Evolutionary conservation across 805 yeast species (phyloP), one percentile per base, ranked within the genome.

Genomic region (Schizosaccharomyces octosporus): DNA sequence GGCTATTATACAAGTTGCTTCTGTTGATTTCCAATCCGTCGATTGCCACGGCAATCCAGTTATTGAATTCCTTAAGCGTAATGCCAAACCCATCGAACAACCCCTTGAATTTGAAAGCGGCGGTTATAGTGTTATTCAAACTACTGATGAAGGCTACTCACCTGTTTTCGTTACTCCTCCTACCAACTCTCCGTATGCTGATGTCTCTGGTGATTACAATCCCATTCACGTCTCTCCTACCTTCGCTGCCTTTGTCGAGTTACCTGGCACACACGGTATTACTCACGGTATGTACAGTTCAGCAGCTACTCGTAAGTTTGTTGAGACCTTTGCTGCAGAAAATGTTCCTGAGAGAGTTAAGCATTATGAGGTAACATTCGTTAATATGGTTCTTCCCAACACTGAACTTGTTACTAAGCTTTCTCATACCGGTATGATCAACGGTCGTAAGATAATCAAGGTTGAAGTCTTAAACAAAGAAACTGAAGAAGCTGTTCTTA

Each of bases 231-330:
- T 94, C 64, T 85, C 95, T 43, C 84, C 95, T 71, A 93, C 87
- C 61, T 93, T 93, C 74, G 89, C 98, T 62, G 79, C 82, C 64
- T 93, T 93, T 71, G 97, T 95, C 57, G 82, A 82, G 69, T 78
- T 93, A 70, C 96, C 96, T 63, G 98, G 98, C 66, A 93, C 97
- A 48, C 29, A 57, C 21, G 60, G 60, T 17, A 93, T 93, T 69
- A 93, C 98, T 45, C 98, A 94, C 70, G 99, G 99, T 72, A 94
- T 93, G 99, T 94, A 81, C 79, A 86, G 97, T 24, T 85, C 95
- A 70, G 98, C 97, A 64, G 80, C 95, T 65, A 90, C 89, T 67
- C 84, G 98, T 77, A 81, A 94, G 42, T 79, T 88, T 71, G 96
- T 93, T 67, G 99, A 93, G 76, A 85, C 87, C 73, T 89, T 95